Conservation (phyloP, 306 rosid genomes). For the Pyrus communis region DNA sequence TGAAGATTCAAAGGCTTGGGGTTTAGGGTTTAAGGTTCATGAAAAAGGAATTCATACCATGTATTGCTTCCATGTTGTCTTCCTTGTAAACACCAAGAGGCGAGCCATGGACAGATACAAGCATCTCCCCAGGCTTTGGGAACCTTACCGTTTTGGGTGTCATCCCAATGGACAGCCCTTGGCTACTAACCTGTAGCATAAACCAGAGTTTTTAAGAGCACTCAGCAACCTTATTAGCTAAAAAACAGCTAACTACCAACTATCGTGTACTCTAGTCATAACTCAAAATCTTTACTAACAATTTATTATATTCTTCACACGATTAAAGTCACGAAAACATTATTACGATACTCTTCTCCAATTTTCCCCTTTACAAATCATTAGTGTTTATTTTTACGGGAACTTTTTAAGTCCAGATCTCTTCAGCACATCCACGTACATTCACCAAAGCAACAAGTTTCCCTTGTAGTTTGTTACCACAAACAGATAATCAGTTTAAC, state of each 20-base stretch:
- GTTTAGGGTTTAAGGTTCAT: background rate
- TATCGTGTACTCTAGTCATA: background rate
- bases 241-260: background rate
- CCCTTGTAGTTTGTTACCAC: background rate
- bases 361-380: background rate
- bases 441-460: background rate
- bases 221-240: no score
- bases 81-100: constrained; percentile 86
- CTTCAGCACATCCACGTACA: background rate
- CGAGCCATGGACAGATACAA: constrained; percentile 85
- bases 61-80: constrained; percentile 84
- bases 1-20: background rate
- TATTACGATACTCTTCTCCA: background rate
- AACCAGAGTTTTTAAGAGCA: background rate
- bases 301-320: background rate
- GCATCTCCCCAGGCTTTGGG: constrained; percentile 89
- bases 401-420: background rate
- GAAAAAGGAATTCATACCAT: constrained; percentile 36
- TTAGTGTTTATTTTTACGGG: background rate
- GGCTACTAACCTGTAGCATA: constrained; percentile 54
- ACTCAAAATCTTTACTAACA: background rate
- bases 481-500: background rate
- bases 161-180: constrained; percentile 77
- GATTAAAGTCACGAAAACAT: background rate
- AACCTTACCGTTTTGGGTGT: constrained; percentile 70